Percentiles rank a stretch among this genome's conserved stretches.
These are phyloP conservation scores for Pulchroboletus neoregius DNA, from an alignment of 1,284 basidiomycete genomes.

Conservation along the genomic window DNA sequence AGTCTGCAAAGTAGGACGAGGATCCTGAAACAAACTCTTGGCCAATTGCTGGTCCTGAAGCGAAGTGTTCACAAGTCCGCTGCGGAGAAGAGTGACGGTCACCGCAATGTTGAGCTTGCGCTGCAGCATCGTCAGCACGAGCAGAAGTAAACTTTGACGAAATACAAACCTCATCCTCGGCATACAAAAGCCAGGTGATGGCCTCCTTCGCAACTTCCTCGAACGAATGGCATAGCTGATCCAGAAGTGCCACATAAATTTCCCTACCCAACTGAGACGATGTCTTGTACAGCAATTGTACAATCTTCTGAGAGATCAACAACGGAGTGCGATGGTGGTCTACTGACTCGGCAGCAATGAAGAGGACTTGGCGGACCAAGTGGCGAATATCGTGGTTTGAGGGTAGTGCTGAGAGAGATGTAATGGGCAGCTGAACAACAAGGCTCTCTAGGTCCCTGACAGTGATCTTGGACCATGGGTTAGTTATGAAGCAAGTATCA, in stretches of 20 bases:
- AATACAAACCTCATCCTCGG: constrained; percentile 84
- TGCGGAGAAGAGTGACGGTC: constrained; percentile 83
- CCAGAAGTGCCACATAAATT: constrained; percentile 85
- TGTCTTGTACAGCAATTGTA: constrained; percentile 86
- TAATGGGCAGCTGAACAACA: constrained; percentile 63
- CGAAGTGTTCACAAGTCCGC: constrained; percentile 73
- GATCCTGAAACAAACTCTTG: constrained; percentile 80
- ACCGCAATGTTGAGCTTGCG: constrained; percentile 97
- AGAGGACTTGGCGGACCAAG: constrained; percentile 78
- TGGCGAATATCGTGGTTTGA: constrained; percentile 84
- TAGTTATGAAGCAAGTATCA: background rate
- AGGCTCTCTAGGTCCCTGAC: constrained; percentile 79
- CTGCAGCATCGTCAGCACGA: constrained; percentile 37
- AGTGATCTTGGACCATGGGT: constrained; percentile 43
- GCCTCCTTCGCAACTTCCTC: constrained; percentile 96
- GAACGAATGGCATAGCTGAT: constrained; percentile 85
- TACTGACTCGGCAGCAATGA: constrained; percentile 71
- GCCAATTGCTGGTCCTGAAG: constrained; percentile 92
- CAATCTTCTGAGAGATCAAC: constrained; percentile 92
- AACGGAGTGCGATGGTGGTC: constrained; percentile 86
- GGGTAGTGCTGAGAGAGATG: constrained; percentile 67
- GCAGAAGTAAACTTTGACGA: constrained; percentile 3
- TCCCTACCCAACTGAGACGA: constrained; percentile 80
- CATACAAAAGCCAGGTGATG: constrained; percentile 93
- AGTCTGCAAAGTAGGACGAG: constrained; percentile 73